phyloP scores from a whole-genome alignment of 192 early-diverging fungal genomes.

The Phycomyces blakesleeanus region DNA sequence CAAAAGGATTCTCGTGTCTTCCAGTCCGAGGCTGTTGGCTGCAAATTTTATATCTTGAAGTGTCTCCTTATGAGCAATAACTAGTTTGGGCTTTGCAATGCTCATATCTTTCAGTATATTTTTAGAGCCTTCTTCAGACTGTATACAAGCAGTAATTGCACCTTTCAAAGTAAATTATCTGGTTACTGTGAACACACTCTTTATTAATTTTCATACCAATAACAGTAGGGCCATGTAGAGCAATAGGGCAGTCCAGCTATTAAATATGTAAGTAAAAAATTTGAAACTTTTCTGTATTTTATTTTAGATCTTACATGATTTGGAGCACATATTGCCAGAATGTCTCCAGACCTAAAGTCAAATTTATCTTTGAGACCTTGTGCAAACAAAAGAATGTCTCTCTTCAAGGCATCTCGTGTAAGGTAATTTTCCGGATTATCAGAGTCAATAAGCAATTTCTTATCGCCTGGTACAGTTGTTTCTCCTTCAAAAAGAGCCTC shows the following conservation, averaged over 20 bases:
- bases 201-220: constrained; percentile 33
- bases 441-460: not conserved
- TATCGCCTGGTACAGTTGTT: not conserved
- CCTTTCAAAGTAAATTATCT: too few relatives aligned
- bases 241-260: constrained; percentile 57
- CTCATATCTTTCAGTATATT: constrained; percentile 72
- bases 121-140: constrained; percentile 58
- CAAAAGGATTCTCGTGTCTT: constrained; percentile 33
- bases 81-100: constrained; percentile 57
- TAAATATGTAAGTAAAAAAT: not conserved
- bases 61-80: constrained; percentile 50
- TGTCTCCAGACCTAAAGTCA: not conserved
- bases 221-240: constrained; percentile 57
- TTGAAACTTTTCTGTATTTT: too few relatives aligned
- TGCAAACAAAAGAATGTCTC: not conserved
- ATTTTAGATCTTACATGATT: constrained; percentile 56
- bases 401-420: not conserved
- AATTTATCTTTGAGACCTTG: not conserved
- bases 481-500: too few relatives aligned
- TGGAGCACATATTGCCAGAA: constrained; percentile 26
- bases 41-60: constrained; percentile 37
- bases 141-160: constrained; percentile 68
- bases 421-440: not conserved
- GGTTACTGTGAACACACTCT: too few relatives aligned
- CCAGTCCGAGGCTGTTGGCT: constrained; percentile 29